Evolutionary conservation across 495 filamentous ascomycete species (phyloP).

Genomic region (Pseudoneurospora amorphoporcata): DNA sequence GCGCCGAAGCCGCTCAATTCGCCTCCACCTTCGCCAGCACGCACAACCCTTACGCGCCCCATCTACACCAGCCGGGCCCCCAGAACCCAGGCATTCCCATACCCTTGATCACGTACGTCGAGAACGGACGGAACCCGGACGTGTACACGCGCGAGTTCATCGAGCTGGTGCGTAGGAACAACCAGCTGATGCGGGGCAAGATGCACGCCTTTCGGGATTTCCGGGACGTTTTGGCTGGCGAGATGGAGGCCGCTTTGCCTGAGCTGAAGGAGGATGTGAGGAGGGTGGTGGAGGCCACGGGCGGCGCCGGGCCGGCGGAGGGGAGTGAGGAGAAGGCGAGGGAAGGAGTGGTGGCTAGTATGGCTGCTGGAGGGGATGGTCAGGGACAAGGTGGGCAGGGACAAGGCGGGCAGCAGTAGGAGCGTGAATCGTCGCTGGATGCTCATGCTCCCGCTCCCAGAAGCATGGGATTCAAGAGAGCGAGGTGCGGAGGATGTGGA

Average conservation of each 20-base stretch:
- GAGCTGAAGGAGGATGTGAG: slow-evolving; percentile 64
- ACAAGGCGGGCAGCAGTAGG: not conserved
- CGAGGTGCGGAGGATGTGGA: not conserved
- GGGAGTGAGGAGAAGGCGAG: not conserved
- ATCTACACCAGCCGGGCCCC: not conserved
- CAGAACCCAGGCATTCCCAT: slow-evolving; percentile 48
- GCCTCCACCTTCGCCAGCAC: not conserved
- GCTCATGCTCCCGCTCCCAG: not conserved
- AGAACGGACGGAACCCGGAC: slow-evolving; percentile 87
- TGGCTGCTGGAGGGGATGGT: not conserved
- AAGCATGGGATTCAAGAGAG: not conserved
- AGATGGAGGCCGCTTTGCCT: slow-evolving; percentile 71
- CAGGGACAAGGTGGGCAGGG: not conserved
- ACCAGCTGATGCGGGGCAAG: slow-evolving; percentile 80
- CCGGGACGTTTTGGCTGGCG: slow-evolving; percentile 66
- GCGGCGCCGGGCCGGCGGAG: slow-evolving; percentile 6
- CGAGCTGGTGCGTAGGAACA: slow-evolving; percentile 72
- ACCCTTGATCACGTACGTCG: slow-evolving; percentile 91
- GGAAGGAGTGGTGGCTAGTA: not conserved
- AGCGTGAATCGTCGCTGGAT: not conserved
- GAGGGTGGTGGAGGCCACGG: slow-evolving; percentile 43
- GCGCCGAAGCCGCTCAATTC: not conserved
- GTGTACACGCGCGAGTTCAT: slow-evolving; percentile 98
- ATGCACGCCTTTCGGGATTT: slow-evolving; percentile 69
- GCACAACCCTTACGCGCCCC: not conserved